Evolutionary conservation across 1,139 yeast species (phyloP).

Genomic region (Taphrina wiesneri): DNA sequence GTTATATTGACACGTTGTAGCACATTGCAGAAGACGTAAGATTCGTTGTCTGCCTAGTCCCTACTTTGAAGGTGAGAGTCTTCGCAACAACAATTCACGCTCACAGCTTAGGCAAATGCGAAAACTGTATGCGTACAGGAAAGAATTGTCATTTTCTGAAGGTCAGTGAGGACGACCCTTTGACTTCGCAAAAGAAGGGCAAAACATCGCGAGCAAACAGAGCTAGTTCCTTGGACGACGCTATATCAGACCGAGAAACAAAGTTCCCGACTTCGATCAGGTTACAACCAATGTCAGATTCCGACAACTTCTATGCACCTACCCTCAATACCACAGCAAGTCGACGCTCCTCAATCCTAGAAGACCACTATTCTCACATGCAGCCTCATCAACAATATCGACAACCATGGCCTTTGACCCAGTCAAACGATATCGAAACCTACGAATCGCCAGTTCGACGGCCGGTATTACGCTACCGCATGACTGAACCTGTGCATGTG

Average conservation of each 20-base stretch:
- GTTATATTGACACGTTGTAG: background rate
- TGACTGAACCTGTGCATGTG: background rate
- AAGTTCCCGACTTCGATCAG: background rate
- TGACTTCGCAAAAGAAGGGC: background rate
- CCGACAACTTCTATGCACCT: background rate
- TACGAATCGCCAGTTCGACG: background rate
- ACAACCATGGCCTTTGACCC: background rate
- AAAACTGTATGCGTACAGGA: conserved; percentile 19
- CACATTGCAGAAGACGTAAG: conserved; percentile 28
- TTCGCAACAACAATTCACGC: background rate
- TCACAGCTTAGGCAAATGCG: conserved; percentile 22
- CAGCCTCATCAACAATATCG: background rate
- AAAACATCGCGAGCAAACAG: background rate
- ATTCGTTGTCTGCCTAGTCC: conserved; percentile 24
- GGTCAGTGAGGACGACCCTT: conserved; percentile 19
- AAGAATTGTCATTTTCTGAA: conserved; percentile 29
- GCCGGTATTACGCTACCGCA: background rate
- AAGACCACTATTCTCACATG: background rate
- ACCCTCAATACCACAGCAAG: background rate
- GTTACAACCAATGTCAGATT: background rate
- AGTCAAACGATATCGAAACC: background rate
- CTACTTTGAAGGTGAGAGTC: conserved; percentile 4
- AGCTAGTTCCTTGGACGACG: background rate
- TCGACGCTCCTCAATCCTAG: background rate
- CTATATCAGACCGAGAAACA: background rate